Conservation (phyloP, 768 basidiomycete species). For the Agaricus blazei region DNA sequence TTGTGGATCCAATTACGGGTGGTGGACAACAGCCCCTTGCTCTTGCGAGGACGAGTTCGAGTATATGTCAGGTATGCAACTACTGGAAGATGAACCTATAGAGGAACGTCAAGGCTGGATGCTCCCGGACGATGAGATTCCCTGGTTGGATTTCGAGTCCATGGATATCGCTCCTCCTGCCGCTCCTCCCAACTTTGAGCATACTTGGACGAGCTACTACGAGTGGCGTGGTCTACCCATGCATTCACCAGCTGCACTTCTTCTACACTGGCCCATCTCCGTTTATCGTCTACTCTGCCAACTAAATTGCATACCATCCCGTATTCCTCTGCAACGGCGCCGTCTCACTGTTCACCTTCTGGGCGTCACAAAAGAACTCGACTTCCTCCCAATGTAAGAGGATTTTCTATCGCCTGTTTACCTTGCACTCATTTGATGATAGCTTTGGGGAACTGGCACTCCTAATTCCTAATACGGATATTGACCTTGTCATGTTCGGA, state of each 20-base stretch:
- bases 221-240: slow-evolving; percentile 39
- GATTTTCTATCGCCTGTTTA: not conserved
- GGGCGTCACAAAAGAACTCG: slow-evolving; percentile 33
- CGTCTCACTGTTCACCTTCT: slow-evolving; percentile 30
- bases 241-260: slow-evolving; percentile 35
- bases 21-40: slow-evolving; percentile 28
- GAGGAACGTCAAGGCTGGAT: slow-evolving; percentile 31
- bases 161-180: slow-evolving; percentile 17
- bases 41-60: slow-evolving; percentile 7
- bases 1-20: slow-evolving; percentile 29
- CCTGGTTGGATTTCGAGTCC: slow-evolving; percentile 27
- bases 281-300: slow-evolving; percentile 32
- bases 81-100: slow-evolving; percentile 24
- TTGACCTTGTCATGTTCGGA: slow-evolving; percentile 38
- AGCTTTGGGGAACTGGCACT: slow-evolving; percentile 43
- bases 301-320: slow-evolving; percentile 24
- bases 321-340: slow-evolving; percentile 19
- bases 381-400: slow-evolving; percentile 6
- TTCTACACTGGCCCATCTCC: slow-evolving; percentile 39
- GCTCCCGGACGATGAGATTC: slow-evolving; percentile 24
- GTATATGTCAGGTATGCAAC: slow-evolving; percentile 25
- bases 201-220: slow-evolving; percentile 40
- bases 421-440: not conserved
- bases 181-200: slow-evolving; percentile 18
- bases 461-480: slow-evolving; percentile 38